Conservation (phyloP, 345 rosid genomes). For the Sonneratia alba region DNA sequence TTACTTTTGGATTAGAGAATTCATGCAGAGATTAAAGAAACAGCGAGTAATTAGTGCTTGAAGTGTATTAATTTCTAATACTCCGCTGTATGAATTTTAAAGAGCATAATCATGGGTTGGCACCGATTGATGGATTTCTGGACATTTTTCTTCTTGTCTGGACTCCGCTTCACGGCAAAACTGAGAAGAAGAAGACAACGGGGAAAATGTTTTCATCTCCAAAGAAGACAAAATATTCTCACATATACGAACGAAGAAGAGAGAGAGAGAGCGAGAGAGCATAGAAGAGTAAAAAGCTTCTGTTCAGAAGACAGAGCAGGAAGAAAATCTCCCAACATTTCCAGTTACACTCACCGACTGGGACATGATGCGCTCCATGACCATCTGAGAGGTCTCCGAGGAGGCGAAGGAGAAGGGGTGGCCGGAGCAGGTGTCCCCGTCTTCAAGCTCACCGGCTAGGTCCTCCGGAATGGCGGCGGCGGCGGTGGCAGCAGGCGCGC, state of each 20-base stretch:
- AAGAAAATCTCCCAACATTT: not conserved
- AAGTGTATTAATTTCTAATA: no score
- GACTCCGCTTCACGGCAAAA: not conserved
- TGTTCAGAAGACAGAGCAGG: no score
- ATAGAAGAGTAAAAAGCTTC: no score
- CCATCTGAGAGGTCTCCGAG: conserved; percentile 95
- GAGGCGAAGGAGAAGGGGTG: conserved; percentile 92
- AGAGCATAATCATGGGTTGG: not conserved
- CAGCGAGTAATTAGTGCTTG: not conserved
- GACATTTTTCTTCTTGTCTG: not conserved
- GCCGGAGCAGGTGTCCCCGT: conserved; percentile 52
- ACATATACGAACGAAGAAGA: no score
- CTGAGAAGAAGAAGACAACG: not conserved
- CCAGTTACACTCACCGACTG: conserved; percentile 65
- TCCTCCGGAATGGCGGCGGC: conserved; percentile 47
- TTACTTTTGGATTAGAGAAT: not conserved
- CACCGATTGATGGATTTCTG: not conserved
- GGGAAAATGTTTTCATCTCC: not conserved
- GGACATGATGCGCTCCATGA: conserved; percentile 94
- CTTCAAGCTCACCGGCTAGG: conserved; percentile 53
- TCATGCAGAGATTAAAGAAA: not conserved
- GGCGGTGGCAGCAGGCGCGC: not conserved
- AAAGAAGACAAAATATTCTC: not conserved
- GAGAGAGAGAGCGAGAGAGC: no score
- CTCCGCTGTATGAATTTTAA: no score